These are phyloP conservation scores for Micromonas commoda DNA, from an alignment of 139 green algal genomes.

Conservation along the genomic window DNA sequence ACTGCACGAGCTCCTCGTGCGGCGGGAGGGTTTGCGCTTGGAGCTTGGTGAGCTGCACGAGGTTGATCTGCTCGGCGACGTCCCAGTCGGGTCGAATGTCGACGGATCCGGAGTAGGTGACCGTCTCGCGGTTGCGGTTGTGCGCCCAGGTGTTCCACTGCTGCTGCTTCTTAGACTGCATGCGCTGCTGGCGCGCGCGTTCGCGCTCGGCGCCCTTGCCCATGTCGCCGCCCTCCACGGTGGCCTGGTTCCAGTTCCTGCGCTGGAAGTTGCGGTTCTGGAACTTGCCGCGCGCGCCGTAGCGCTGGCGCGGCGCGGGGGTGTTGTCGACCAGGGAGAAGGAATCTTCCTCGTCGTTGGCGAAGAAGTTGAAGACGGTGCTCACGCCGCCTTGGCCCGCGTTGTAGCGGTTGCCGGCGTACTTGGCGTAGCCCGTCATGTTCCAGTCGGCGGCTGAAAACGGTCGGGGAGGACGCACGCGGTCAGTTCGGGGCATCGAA, in stretches of 20 bases:
- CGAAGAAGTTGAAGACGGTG: conserved; percentile 91
- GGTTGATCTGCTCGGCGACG: conserved; percentile 86
- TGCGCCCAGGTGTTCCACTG: conserved; percentile 42
- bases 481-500: not conserved
- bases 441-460: conserved; percentile 57
- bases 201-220: conserved; percentile 43
- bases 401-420: conserved; percentile 5
- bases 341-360: conserved; percentile 85
- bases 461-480: not conserved
- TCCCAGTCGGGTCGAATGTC: conserved; percentile 90
- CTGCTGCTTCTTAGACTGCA: conserved; percentile 44
- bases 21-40: no score
- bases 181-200: conserved; percentile 47
- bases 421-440: not conserved
- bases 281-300: conserved; percentile 48
- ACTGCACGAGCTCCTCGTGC: conserved; percentile 33
- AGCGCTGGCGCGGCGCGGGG: conserved; percentile 34
- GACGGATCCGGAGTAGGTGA: conserved; percentile 67
- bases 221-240: conserved; percentile 28
- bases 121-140: conserved; percentile 47
- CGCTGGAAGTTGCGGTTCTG: conserved; percentile 38
- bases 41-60: conserved; percentile 76
- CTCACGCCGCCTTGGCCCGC: conserved; percentile 40
- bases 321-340: conserved; percentile 95
- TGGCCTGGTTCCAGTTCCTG: conserved; percentile 7